These are phyloP conservation scores for Fusarium mundagurra DNA, from an alignment of 2,329 filamentous ascomycete species.

Conservation along the genomic window DNA sequence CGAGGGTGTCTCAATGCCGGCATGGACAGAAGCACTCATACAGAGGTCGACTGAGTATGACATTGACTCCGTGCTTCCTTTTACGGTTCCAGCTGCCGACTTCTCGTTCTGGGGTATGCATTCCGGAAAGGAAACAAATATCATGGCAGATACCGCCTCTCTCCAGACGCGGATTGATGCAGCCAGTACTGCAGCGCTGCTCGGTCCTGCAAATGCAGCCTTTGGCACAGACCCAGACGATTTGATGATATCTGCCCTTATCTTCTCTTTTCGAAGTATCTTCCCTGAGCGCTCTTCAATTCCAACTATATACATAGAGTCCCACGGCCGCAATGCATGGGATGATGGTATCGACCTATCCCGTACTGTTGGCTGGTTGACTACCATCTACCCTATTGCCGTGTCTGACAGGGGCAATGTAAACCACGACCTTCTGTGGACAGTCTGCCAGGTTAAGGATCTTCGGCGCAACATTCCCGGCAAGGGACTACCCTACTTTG, in stretches of 20 bases:
- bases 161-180: background rate
- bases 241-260: background rate
- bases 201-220: background rate
- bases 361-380: background rate
- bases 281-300: background rate
- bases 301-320: background rate
- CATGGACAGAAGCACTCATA: background rate
- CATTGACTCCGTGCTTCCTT: background rate
- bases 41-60: background rate
- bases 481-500: background rate
- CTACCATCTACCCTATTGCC: background rate
- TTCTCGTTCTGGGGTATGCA: background rate
- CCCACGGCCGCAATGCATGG: background rate
- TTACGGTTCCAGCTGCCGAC: background rate
- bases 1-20: background rate
- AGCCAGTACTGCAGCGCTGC: background rate
- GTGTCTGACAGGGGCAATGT: background rate
- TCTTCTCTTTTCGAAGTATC: background rate
- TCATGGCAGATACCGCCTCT: background rate
- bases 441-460: background rate
- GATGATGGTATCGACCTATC: background rate
- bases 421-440: background rate
- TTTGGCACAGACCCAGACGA: background rate
- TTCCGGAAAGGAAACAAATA: background rate
- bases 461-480: background rate